phyloP scores from a whole-genome alignment of 768 basidiomycete species.

The Lactarius akahatsu region DNA sequence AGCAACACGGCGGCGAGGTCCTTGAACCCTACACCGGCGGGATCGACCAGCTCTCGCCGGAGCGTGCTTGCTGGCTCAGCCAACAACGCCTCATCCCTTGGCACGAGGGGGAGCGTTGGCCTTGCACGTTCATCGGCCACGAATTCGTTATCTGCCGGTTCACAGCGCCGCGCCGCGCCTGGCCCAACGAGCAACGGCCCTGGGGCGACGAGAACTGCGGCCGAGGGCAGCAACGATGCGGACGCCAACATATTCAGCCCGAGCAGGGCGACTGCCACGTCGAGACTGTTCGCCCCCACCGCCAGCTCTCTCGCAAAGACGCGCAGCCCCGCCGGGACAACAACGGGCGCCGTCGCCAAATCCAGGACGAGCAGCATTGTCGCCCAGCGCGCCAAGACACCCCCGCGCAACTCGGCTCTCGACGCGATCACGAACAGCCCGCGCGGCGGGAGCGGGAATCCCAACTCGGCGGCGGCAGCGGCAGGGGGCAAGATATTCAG shows the following conservation, averaged over 20 bases:
- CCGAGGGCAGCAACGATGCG: neutral
- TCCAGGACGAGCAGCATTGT: conserved; percentile 24
- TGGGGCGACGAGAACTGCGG: neutral
- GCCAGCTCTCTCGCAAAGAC: conserved; percentile 32
- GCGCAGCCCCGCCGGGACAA: conserved; percentile 15
- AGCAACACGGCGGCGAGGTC: conserved; percentile 19
- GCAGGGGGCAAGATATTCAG: conserved; percentile 47
- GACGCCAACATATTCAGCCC: conserved; percentile 26
- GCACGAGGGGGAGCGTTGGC: conserved; percentile 33
- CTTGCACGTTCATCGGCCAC: conserved; percentile 33
- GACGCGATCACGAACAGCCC: conserved; percentile 40
- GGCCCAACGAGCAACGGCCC: conserved; percentile 22
- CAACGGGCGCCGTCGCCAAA: conserved; percentile 14
- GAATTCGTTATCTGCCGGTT: conserved; percentile 48
- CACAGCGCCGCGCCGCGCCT: conserved; percentile 34
- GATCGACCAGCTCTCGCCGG: conserved; percentile 19
- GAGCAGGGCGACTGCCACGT: conserved; percentile 21
- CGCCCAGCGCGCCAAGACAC: conserved; percentile 22
- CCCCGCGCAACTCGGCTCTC: conserved; percentile 30
- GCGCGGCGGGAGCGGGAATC: conserved; percentile 22
- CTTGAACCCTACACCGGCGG: conserved; percentile 15
- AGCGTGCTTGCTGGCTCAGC: conserved; percentile 17
- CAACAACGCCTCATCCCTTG: conserved; percentile 33
- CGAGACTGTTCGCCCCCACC: conserved; percentile 31
- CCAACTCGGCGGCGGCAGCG: conserved; percentile 20